Conservation (phyloP, 768 basidiomycete species). For the Boletus fagicola region DNA sequence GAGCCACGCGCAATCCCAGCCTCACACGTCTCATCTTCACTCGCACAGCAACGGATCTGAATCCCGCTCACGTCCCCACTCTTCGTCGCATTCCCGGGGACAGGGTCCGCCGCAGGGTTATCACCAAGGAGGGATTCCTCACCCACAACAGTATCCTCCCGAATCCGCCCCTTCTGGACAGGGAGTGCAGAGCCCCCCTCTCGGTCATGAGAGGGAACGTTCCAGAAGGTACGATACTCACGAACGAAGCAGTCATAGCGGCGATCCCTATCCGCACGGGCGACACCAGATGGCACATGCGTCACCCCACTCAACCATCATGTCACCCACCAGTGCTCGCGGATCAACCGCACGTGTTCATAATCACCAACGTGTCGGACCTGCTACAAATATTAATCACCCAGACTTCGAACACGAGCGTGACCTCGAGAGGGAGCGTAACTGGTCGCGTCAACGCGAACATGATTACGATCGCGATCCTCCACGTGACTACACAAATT, state of each 20-base stretch:
- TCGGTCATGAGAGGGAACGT: constrained; percentile 42
- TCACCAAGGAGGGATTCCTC: constrained; percentile 39
- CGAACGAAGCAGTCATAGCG: constrained; percentile 38
- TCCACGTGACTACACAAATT: constrained; percentile 32
- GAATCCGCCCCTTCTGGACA: constrained; percentile 47
- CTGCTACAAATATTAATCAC: constrained; percentile 53
- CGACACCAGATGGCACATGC: constrained; percentile 32
- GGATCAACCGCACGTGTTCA: constrained; percentile 47
- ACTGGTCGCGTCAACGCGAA: constrained; percentile 39
- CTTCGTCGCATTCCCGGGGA: constrained; percentile 51
- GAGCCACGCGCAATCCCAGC: constrained; percentile 35
- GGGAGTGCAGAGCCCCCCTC: constrained; percentile 48
- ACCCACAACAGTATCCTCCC: constrained; percentile 45
- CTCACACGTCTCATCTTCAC: constrained; percentile 43
- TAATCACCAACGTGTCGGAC: constrained; percentile 66
- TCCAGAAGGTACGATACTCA: constrained; percentile 49
- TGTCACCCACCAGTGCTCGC: constrained; percentile 36
- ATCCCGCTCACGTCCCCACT: constrained; percentile 49
- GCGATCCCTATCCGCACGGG: constrained; percentile 34
- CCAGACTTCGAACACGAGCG: constrained; percentile 37
- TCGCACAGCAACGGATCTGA: constrained; percentile 41
- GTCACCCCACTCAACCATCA: constrained; percentile 35
- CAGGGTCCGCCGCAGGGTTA: constrained; percentile 35
- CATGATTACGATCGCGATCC: constrained; percentile 42
- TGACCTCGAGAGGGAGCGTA: constrained; percentile 48